These are phyloP conservation scores for Leishmania tarentolae DNA, from an alignment of 208 protist species.

Conservation along the genomic window DNA sequence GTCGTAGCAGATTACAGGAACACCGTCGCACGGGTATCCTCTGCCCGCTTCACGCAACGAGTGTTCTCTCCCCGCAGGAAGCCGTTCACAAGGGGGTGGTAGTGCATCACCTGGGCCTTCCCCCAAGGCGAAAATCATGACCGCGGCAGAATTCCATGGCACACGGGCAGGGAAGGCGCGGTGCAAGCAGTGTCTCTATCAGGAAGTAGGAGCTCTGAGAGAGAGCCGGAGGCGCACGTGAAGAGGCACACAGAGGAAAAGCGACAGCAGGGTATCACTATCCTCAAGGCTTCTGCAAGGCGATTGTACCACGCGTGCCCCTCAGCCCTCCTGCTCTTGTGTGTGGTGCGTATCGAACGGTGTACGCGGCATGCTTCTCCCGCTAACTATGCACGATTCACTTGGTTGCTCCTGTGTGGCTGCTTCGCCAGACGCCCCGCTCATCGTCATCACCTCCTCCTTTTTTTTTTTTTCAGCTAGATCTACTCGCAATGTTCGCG, in stretches of 20 bases:
- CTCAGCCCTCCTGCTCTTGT: not conserved
- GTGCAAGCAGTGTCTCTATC: not conserved
- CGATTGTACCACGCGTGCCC: not conserved
- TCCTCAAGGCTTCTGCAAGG: not conserved
- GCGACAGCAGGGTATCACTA: not conserved
- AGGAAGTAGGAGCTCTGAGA: no score
- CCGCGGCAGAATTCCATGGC: not conserved
- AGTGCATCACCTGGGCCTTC: slow-evolving; percentile 10
- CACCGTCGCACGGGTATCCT: not conserved
- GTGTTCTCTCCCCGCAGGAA: slow-evolving; percentile 14
- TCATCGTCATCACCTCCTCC: not conserved
- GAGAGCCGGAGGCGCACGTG: not conserved
- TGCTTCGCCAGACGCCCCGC: not conserved
- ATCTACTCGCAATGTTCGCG: not conserved
- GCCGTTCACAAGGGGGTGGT: not conserved
- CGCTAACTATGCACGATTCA: not conserved
- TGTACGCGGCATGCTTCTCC: not conserved
- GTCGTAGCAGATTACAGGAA: not conserved
- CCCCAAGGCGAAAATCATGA: not conserved
- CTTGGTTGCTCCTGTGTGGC: not conserved
- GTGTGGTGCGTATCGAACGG: not conserved
- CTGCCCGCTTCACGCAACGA: slow-evolving; percentile 12
- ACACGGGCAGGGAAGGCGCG: not conserved
- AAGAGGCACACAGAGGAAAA: not conserved
- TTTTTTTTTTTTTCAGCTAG: not conserved